These are phyloP conservation scores for Botryosphaeria dothidea DNA, from an alignment of 2,329 filamentous ascomycete species.

Conservation along the genomic window DNA sequence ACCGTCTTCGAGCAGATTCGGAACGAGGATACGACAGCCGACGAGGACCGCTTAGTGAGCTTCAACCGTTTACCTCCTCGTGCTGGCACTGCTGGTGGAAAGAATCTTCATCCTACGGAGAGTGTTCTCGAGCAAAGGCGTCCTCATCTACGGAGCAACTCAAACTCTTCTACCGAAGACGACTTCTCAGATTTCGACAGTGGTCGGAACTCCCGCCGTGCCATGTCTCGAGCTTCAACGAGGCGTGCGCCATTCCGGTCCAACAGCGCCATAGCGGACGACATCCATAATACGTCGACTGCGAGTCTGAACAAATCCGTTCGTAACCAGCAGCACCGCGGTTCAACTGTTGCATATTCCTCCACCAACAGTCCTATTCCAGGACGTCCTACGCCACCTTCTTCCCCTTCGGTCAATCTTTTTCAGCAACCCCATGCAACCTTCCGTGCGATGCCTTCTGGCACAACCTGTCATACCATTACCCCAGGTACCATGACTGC, in stretches of 20 bases:
- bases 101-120: slow-evolving; percentile 88
- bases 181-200: slow-evolving; percentile 41
- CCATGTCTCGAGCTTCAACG: slow-evolving; percentile 41
- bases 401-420: slow-evolving; percentile 33
- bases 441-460: slow-evolving; percentile 56
- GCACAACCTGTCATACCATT: slow-evolving; percentile 58
- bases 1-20: slow-evolving; percentile 89
- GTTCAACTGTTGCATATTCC: slow-evolving; percentile 23
- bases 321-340: slow-evolving; percentile 13
- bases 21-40: slow-evolving; percentile 84
- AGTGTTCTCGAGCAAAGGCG: slow-evolving; percentile 73
- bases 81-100: slow-evolving; percentile 63
- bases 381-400: slow-evolving; percentile 34
- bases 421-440: slow-evolving; percentile 12
- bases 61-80: slow-evolving; percentile 68
- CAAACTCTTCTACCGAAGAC: slow-evolving; percentile 32
- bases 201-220: slow-evolving; percentile 38
- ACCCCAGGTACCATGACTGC: slow-evolving; percentile 84
- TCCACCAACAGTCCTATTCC: slow-evolving; percentile 36
- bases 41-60: slow-evolving; percentile 84
- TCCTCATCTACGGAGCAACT: slow-evolving; percentile 32
- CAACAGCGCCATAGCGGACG: slow-evolving; percentile 43
- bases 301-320: slow-evolving; percentile 23
- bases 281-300: slow-evolving; percentile 32
- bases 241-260: slow-evolving; percentile 40